These are phyloP conservation scores for Fusarium sambucinum DNA, from an alignment of 2,329 filamentous ascomycete genomes.

Conservation along the genomic window DNA sequence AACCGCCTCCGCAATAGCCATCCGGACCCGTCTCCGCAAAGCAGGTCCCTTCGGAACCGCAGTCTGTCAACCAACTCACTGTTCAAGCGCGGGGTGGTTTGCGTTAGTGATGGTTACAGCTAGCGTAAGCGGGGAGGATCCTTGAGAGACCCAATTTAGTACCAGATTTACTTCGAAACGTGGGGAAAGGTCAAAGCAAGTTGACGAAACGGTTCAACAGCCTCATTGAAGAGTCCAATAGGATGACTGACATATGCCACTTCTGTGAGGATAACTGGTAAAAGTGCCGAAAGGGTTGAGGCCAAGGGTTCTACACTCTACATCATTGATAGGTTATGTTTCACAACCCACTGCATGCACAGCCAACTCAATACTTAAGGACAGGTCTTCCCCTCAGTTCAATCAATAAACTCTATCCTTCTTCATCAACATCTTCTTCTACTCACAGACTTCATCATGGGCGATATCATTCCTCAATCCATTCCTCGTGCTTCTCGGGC, in stretches of 20 bases:
- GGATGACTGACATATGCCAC: background rate
- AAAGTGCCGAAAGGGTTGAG: background rate
- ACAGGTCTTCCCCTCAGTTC: conserved; percentile 19
- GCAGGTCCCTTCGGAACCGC: conserved; percentile 13
- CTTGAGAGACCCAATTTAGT: background rate
- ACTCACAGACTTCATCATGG: conserved; percentile 26
- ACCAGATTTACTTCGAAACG: background rate
- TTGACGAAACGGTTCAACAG: background rate
- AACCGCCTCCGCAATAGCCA: conserved; percentile 7
- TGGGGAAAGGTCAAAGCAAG: conserved; percentile 4
- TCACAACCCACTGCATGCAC: conserved; percentile 12
- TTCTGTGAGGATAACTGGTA: background rate
- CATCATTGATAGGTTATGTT: background rate
- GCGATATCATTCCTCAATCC: conserved; percentile 36
- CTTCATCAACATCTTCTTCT: background rate
- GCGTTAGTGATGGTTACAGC: background rate
- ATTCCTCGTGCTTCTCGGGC: conserved; percentile 45
- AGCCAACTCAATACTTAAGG: conserved; percentile 13
- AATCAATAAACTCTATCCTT: background rate
- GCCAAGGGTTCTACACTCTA: background rate
- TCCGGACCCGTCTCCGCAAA: conserved; percentile 16
- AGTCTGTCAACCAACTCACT: background rate
- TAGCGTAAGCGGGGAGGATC: conserved; percentile 15
- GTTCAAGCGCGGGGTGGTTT: conserved; percentile 6
- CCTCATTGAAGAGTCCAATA: background rate